Evolutionary conservation across 2,329 filamentous ascomycete species (phyloP).

Genomic region (Bipolaris cookei): DNA sequence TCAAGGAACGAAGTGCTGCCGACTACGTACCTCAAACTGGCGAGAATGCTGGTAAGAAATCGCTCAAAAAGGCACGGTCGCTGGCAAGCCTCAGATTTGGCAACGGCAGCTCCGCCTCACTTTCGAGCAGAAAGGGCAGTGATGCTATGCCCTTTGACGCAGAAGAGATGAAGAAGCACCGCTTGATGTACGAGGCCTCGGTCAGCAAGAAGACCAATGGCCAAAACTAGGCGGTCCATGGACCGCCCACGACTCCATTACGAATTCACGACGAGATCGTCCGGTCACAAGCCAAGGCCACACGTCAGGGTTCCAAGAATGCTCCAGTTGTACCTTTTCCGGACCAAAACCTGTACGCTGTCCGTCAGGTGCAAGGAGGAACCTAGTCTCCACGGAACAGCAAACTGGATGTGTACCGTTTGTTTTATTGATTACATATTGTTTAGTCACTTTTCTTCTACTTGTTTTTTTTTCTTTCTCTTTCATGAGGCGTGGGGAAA

Average conservation of each 20-base stretch:
- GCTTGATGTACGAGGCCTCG: constrained; percentile 44
- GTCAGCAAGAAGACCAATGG: constrained; percentile 19
- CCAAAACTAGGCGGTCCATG: constrained; percentile 9
- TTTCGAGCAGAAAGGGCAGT: constrained; percentile 44
- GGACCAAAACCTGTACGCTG: constrained; percentile 10
- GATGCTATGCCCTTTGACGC: constrained; percentile 44
- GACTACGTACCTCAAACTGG: constrained; percentile 22
- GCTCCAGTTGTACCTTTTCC: constrained; percentile 2
- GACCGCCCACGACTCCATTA: constrained; percentile 14
- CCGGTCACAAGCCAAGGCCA: constrained; percentile 24
- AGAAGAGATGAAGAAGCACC: constrained; percentile 47
- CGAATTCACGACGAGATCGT: constrained; percentile 26
- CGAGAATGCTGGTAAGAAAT: constrained; percentile 41
- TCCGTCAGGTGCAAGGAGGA: constrained; percentile 3
- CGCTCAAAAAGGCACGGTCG: constrained; percentile 47
- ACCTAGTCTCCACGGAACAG: neutral
- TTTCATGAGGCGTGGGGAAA: constrained; percentile 6
- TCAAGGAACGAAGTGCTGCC: constrained; percentile 33
- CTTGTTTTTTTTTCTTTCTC: constrained; percentile 14
- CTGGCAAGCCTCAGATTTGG: constrained; percentile 40
- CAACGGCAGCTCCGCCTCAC: constrained; percentile 41
- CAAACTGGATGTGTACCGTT: constrained; percentile 1
- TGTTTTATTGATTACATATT: constrained; percentile 15
- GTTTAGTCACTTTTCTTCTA: constrained; percentile 13
- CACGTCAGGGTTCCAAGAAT: constrained; percentile 11